Base-by-base conservation (phyloP, 1,284 basidiomycete genomes). In the Tilletia horrida region DNA sequence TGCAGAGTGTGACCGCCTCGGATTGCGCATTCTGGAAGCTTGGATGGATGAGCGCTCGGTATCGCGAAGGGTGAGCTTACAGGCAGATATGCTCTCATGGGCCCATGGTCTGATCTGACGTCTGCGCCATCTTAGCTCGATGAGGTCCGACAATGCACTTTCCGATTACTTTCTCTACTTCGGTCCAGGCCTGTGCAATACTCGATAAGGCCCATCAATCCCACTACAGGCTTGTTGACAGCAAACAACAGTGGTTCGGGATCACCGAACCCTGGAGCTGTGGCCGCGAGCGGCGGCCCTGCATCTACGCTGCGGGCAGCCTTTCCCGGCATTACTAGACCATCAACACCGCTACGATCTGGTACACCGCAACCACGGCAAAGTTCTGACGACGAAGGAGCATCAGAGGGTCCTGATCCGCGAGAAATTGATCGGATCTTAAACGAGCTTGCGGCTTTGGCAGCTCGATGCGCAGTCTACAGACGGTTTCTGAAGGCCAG, bases 401-500 rank as follows among this genome's bases (percentile, higher is more conserved):
- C 55, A 21, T 88, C 90, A 8, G 87, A 89, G 25, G 81, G 82
- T 1, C 85, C 91, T 0, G 93, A 97, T 81, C 89, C 90, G 14
- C 86, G 92, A 65, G 93, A 97, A 78, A 88, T 96, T 7, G 95
- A 98, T 83, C 90, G 89, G 72, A 85, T 92, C 0, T 80, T 97
- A 16, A 89, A 89, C 6, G 96, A 98, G 83, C 84, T 91, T 3
- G 89, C 93, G 14, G 89, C 89, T 6, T 92, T 99, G 87, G 88
- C 90, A 43, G 89, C 93, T 7, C 86, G 95, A 65, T 98, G 95
- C 94, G 88, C 88, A 66, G 83, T 97, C 66, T 96, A 97, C 83
- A 86, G 89, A 64, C 89, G 91, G 63, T 99, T 97, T 80, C 83
- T 98, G 45, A 84, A 88, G 55, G 89, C 90, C 66, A 86, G 89